Conservation (phyloP, 148 eudicot genomes). For the Vaccinium macrocarpon region DNA sequence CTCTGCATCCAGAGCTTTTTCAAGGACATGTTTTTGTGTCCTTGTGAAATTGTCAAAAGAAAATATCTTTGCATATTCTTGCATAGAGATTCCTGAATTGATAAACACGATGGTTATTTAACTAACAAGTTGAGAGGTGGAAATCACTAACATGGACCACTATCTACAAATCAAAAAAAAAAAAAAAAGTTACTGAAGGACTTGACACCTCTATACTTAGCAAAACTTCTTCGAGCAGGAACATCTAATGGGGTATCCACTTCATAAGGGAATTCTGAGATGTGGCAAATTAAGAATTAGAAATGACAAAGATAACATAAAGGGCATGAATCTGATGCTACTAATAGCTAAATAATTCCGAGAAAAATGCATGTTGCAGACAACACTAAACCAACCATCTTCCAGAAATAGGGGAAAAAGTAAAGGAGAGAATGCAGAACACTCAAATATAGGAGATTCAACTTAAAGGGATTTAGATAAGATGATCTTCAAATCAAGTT, state of each 20-base stretch:
- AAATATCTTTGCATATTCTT: slow-evolving; percentile 76
- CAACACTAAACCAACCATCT: not conserved
- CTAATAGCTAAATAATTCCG: no score
- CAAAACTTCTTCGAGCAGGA: slow-evolving; percentile 88
- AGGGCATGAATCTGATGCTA: slow-evolving; percentile 7
- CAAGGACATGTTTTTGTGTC: slow-evolving; percentile 83
- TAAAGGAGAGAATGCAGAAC: not conserved
- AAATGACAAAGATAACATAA: slow-evolving; percentile 6
- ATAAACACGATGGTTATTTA: not conserved
- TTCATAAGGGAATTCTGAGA: slow-evolving; percentile 90
- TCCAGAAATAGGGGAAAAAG: not conserved
- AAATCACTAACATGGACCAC: not conserved
- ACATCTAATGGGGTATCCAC: slow-evolving; percentile 91
- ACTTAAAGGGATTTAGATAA: not conserved
- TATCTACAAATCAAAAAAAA: not conserved
- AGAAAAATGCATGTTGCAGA: not conserved
- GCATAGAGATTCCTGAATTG: slow-evolving; percentile 74
- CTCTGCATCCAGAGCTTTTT: slow-evolving; percentile 67
- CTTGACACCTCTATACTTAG: slow-evolving; percentile 90
- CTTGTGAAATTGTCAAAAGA: slow-evolving; percentile 81
- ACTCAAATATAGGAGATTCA: not conserved
- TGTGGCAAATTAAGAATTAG: not conserved
- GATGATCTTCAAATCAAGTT: slow-evolving; percentile 9
- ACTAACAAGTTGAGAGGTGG: not conserved
- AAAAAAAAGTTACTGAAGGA: slow-evolving; percentile 49